phyloP scores from a whole-genome alignment of 768 basidiomycete genomes.

The Butyriboletus loyo region DNA sequence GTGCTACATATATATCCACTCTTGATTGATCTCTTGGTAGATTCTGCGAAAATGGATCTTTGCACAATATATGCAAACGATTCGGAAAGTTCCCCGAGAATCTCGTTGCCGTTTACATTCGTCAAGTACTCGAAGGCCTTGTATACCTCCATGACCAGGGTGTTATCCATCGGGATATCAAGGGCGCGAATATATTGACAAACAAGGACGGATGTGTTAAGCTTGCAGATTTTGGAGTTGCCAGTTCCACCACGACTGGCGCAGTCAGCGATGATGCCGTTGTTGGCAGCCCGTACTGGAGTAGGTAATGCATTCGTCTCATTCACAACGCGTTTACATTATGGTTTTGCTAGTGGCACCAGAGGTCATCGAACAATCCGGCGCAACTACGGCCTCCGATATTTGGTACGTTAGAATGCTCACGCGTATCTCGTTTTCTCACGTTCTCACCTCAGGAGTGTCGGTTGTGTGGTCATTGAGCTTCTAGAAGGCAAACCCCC shows the following conservation, averaged over 20 bases:
- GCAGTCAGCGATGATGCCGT: constrained; percentile 85
- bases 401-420: constrained; percentile 66
- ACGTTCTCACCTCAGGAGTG: constrained; percentile 48
- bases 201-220: constrained; percentile 99
- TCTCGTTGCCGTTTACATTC: constrained; percentile 94
- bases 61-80: constrained; percentile 92
- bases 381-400: constrained; percentile 95
- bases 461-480: constrained; percentile 98
- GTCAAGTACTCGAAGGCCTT: constrained; percentile 92
- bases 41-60: constrained; percentile 97
- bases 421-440: neutral
- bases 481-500: constrained; percentile 87
- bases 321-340: constrained; percentile 2
- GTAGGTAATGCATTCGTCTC: constrained; percentile 43
- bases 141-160: constrained; percentile 98
- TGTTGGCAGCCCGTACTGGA: constrained; percentile 99
- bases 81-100: constrained; percentile 99
- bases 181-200: constrained; percentile 97
- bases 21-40: constrained; percentile 29
- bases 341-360: constrained; percentile 73
- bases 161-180: constrained; percentile 98
- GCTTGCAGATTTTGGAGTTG: constrained; percentile 98
- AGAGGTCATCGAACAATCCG: constrained; percentile 97
- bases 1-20: neutral
- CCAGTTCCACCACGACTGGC: constrained; percentile 70